Evolutionary conservation across 441 rosid genomes (phyloP).

Genomic region (Arabidopsis hybrid): DNA sequence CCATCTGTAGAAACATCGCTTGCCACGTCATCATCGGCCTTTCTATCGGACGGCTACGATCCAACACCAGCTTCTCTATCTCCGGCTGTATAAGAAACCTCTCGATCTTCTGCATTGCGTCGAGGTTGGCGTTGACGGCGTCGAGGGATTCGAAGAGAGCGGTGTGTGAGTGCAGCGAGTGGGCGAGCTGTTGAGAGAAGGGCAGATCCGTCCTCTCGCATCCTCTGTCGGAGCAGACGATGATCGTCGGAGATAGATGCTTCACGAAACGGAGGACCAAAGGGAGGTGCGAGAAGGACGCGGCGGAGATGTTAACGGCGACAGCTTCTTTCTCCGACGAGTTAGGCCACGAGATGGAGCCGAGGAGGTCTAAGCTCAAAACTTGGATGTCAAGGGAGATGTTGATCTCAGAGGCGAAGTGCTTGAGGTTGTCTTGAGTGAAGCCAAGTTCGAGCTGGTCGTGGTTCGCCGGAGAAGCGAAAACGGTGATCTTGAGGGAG

Average conservation of each 20-base stretch:
- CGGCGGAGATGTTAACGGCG: constrained; percentile 66
- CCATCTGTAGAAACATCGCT: constrained; percentile 55
- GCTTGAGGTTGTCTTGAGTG: constrained; percentile 68
- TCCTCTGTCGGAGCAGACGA: constrained; percentile 71
- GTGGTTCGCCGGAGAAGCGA: constrained; percentile 57
- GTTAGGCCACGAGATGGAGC: constrained; percentile 47
- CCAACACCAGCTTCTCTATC: constrained; percentile 59
- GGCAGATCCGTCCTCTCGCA: constrained; percentile 67
- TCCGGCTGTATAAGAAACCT: constrained; percentile 63
- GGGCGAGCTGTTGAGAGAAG: constrained; percentile 63
- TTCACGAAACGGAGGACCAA: constrained; percentile 59
- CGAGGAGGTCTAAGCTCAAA: constrained; percentile 54
- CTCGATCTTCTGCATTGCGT: constrained; percentile 68
- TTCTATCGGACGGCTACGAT: constrained; percentile 49
- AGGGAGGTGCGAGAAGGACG: constrained; percentile 54
- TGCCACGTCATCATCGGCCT: constrained; percentile 53
- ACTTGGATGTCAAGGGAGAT: constrained; percentile 64
- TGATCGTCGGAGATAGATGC: constrained; percentile 65
- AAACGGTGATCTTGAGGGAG: constrained; percentile 62
- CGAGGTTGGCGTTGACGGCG: constrained; percentile 58
- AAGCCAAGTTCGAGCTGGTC: constrained; percentile 63
- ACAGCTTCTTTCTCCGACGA: constrained; percentile 48
- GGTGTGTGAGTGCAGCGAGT: constrained; percentile 60
- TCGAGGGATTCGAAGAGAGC: constrained; percentile 70
- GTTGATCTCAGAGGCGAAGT: constrained; percentile 66